Conservation (phyloP, 768 basidiomycete genomes). For the Mycena vitilis region DNA sequence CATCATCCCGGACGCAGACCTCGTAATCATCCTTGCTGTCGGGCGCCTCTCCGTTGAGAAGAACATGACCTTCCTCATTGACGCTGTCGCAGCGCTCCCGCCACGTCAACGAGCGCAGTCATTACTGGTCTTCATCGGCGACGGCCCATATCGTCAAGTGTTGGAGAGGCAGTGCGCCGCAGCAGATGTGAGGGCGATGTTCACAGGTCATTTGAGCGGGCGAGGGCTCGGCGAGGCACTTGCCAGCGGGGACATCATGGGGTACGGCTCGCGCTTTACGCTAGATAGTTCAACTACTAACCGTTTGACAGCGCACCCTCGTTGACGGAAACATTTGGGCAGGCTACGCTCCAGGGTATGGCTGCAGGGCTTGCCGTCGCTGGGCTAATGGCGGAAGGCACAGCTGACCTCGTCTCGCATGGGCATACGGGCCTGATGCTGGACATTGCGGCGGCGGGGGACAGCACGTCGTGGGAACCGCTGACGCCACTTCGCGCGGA, state of each 20-base stretch:
- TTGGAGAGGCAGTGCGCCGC: background rate
- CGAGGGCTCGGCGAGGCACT: constrained; percentile 23
- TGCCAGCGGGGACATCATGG: constrained; percentile 26
- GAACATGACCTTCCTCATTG: constrained; percentile 21
- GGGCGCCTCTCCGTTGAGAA: constrained; percentile 31
- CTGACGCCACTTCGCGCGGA: too few relatives aligned
- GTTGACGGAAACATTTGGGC: constrained; percentile 32
- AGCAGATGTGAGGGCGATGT: constrained; percentile 3
- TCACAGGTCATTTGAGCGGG: constrained; percentile 27
- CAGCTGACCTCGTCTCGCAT: constrained; percentile 28
- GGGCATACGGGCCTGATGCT: background rate
- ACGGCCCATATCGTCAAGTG: background rate
- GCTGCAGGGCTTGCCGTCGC: constrained; percentile 29
- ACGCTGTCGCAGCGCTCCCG: constrained; percentile 8
- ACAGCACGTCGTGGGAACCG: too few relatives aligned
- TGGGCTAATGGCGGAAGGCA: constrained; percentile 29
- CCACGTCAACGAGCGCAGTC: background rate
- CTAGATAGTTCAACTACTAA: too few relatives aligned
- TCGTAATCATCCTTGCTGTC: constrained; percentile 25
- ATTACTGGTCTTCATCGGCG: constrained; percentile 16
- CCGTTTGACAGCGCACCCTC: constrained; percentile 22
- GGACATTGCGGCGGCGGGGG: too few relatives aligned
- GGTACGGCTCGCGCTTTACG: background rate
- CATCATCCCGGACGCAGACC: background rate
- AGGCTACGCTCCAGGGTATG: constrained; percentile 33